Percentiles rank a stretch among this genome's conserved stretches.
Evolutionary conservation across 441 rosid species (phyloP).

Genomic region (Pelargonium myrrhifolium): DNA sequence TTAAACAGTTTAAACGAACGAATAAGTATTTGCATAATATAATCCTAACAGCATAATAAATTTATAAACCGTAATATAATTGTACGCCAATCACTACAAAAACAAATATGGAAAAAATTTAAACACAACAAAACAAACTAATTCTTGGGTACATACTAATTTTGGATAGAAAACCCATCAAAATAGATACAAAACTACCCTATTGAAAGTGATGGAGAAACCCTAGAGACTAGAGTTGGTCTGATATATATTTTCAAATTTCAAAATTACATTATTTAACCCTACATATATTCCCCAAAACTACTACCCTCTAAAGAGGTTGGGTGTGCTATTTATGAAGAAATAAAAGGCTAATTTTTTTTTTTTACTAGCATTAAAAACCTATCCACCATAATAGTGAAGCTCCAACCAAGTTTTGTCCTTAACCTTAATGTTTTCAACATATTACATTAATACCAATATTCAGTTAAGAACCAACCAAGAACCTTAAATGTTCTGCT

Average conservation of each 20-base stretch:
- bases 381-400: background rate
- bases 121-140: too few relatives aligned
- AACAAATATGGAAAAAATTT: too few relatives aligned
- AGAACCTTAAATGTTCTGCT: background rate
- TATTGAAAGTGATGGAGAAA: too few relatives aligned
- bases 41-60: too few relatives aligned
- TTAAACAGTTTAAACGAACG: too few relatives aligned
- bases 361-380: background rate
- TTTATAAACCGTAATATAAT: too few relatives aligned
- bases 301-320: background rate
- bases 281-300: background rate
- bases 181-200: too few relatives aligned
- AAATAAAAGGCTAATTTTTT: background rate
- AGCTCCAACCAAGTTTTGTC: background rate
- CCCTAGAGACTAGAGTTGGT: too few relatives aligned
- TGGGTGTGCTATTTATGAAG: background rate
- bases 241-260: background rate
- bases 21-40: too few relatives aligned
- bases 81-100: too few relatives aligned
- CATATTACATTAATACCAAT: background rate
- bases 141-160: too few relatives aligned
- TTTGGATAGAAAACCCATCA: too few relatives aligned
- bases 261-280: background rate
- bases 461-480: background rate
- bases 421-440: background rate